These are phyloP conservation scores for Aspergillus versicolor DNA, from an alignment of 2,329 filamentous ascomycete genomes.

Conservation along the genomic window DNA sequence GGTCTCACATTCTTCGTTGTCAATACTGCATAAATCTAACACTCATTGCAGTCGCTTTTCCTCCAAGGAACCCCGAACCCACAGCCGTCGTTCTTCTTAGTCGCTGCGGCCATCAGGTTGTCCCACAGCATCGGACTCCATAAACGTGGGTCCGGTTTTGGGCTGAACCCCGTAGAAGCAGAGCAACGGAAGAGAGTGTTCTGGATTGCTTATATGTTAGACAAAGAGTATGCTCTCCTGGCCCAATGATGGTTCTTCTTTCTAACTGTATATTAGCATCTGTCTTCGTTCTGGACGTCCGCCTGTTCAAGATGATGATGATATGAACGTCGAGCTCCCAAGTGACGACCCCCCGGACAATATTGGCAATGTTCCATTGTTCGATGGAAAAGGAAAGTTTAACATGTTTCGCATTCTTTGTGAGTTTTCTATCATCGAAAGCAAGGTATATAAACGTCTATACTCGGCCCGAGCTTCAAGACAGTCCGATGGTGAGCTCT, in stretches of 20 bases:
- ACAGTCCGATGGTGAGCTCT: constrained; percentile 85
- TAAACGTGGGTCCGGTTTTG: constrained; percentile 89
- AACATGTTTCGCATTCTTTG: constrained; percentile 94
- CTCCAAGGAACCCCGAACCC: constrained; percentile 96
- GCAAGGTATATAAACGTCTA: constrained; percentile 86
- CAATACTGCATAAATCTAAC: background rate
- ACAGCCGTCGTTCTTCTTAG: constrained; percentile 86
- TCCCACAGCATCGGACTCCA: constrained; percentile 94
- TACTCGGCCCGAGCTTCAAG: constrained; percentile 92
- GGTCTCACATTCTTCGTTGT: constrained; percentile 17
- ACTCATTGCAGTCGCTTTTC: constrained; percentile 66
- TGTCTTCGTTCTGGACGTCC: constrained; percentile 71
- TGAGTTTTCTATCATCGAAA: constrained; percentile 86
- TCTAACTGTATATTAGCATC: constrained; percentile 46
- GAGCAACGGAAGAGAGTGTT: constrained; percentile 82
- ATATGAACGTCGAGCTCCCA: constrained; percentile 95
- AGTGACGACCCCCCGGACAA: constrained; percentile 88
- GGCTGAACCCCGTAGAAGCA: constrained; percentile 87
- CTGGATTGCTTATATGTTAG: constrained; percentile 73
- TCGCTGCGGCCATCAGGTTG: constrained; percentile 84
- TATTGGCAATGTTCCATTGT: constrained; percentile 88
- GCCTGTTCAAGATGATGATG: constrained; percentile 71
- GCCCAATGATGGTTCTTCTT: background rate
- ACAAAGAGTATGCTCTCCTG: constrained; percentile 60
- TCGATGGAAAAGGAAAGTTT: constrained; percentile 86